Conservation (phyloP, 345 rosid genomes). For the Dovyalis caffra region DNA sequence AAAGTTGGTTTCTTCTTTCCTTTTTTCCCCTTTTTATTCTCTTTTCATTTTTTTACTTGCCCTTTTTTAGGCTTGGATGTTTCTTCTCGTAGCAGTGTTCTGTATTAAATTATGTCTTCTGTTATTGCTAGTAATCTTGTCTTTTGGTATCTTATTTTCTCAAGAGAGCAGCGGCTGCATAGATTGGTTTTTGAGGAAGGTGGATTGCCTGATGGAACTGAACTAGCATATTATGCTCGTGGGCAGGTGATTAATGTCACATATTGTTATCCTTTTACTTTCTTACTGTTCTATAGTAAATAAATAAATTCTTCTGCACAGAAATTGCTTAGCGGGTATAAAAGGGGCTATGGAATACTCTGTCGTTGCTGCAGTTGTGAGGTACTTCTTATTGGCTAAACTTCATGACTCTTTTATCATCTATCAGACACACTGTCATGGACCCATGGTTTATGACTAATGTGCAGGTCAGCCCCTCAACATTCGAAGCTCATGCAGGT, state of each 20-base stretch:
- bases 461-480: constrained; percentile 37
- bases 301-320: constrained; percentile 36
- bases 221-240: constrained; percentile 35
- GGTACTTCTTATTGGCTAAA: constrained; percentile 18
- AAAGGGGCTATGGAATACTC: constrained; percentile 29
- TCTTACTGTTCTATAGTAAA: constrained; percentile 25
- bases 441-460: not conserved
- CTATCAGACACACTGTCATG: not conserved
- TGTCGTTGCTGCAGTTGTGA: constrained; percentile 31
- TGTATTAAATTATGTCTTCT: not conserved
- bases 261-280: constrained; percentile 22
- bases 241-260: constrained; percentile 31
- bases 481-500: constrained; percentile 38
- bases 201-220: constrained; percentile 38
- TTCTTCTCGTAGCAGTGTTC: not conserved
- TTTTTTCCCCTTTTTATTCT: constrained; percentile 12
- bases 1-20: constrained; percentile 33
- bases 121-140: not conserved
- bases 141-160: constrained; percentile 10
- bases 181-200: constrained; percentile 34
- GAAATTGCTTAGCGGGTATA: constrained; percentile 35
- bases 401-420: not conserved
- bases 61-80: not conserved
- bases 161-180: constrained; percentile 33
- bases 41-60: not conserved